Conservation (phyloP, 257 asterid genomes). For the Ilex asprella region DNA sequence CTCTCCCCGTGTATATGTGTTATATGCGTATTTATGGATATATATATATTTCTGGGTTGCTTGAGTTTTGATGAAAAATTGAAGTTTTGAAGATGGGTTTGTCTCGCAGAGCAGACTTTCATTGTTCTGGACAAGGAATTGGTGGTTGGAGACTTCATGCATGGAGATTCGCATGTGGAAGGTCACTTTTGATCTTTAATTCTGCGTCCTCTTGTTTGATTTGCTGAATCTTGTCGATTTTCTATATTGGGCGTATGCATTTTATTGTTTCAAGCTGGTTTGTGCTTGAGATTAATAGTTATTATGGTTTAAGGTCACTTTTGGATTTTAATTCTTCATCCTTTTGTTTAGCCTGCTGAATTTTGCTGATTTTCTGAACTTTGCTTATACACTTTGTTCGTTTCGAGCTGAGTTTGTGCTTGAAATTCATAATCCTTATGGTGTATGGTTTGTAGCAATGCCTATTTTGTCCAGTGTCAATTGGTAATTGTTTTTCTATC, state of each 20-base stretch:
- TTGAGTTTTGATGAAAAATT: not conserved
- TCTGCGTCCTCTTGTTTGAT: not conserved
- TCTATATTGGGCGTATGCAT: no score
- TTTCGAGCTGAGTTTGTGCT: no score
- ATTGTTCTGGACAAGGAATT: slow-evolving; percentile 74
- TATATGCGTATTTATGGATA: not conserved
- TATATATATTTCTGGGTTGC: not conserved
- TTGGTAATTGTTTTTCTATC: no score
- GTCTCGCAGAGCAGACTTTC: slow-evolving; percentile 81
- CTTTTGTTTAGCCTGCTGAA: no score
- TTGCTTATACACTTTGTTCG: no score
- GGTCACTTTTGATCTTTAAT: slow-evolving; percentile 28
- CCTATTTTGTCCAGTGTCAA: no score
- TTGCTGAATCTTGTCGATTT: no score
- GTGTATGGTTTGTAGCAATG: no score
- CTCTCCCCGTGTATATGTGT: not conserved
- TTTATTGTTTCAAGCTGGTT: no score
- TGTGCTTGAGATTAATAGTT: no score
- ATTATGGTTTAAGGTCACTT: not conserved
- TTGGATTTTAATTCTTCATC: not conserved
- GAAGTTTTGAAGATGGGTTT: slow-evolving; percentile 7
- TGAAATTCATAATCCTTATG: no score
- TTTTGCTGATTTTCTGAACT: no score
- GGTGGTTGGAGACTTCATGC: slow-evolving; percentile 55
- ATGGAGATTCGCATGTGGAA: slow-evolving; percentile 70